Percentiles rank a stretch among this genome's conserved stretches.
These are phyloP conservation scores for Hirschioporus abietinus DNA, from an alignment of 768 basidiomycete genomes.

Conservation along the genomic window DNA sequence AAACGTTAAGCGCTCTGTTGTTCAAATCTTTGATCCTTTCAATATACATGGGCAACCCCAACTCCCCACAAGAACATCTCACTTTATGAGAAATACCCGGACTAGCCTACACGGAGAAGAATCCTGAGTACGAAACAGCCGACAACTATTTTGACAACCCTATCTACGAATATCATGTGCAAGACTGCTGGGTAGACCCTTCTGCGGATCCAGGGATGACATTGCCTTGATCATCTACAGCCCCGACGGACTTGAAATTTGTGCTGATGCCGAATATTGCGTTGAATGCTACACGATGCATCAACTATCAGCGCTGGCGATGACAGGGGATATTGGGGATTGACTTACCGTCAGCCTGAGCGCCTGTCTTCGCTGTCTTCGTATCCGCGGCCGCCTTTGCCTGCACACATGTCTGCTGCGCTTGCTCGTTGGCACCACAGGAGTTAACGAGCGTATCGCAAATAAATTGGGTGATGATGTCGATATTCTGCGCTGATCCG, in stretches of 20 bases:
- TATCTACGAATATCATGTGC: not conserved
- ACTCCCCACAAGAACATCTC: too few relatives aligned
- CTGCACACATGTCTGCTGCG: constrained; percentile 40
- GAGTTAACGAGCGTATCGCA: constrained; percentile 50
- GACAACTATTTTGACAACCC: not conserved
- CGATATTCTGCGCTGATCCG: constrained; percentile 55
- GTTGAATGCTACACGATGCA: constrained; percentile 38
- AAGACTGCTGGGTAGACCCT: not conserved
- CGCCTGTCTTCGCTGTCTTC: constrained; percentile 38
- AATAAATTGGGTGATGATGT: constrained; percentile 54
- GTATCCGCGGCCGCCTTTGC: constrained; percentile 39
- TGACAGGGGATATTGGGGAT: not conserved
- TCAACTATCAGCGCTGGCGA: not conserved
- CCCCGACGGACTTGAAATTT: constrained; percentile 32
- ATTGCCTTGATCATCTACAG: constrained; percentile 36
- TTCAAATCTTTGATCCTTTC: not conserved
- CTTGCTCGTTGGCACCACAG: constrained; percentile 49
- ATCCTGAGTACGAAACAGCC: too few relatives aligned
- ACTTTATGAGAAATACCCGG: too few relatives aligned
- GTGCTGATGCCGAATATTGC: constrained; percentile 18
- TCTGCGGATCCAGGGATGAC: constrained; percentile 12
- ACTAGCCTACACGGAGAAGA: too few relatives aligned
- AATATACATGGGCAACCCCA: not conserved
- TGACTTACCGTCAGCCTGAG: constrained; percentile 42
- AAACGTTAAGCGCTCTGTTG: too few relatives aligned